These are phyloP conservation scores for Termitomyces bulborhizus DNA, from an alignment of 768 basidiomycete species.

Conservation along the genomic window DNA sequence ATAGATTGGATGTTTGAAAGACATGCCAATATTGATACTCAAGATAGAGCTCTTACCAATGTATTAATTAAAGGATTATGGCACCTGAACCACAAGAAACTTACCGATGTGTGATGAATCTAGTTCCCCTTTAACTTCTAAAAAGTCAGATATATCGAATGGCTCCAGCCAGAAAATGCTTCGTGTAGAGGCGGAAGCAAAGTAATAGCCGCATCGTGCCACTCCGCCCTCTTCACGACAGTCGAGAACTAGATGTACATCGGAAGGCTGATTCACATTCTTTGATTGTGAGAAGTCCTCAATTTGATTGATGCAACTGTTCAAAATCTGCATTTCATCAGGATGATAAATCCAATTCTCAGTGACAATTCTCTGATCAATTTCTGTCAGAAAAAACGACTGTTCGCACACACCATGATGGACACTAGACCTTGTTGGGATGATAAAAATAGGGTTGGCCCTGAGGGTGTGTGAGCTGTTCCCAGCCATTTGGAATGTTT, in stretches of 20 bases:
- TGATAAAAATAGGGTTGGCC: not conserved
- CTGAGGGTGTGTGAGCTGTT: no score
- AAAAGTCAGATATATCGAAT: not conserved
- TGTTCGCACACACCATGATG: not conserved
- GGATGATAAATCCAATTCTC: constrained; percentile 6
- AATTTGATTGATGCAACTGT: not conserved
- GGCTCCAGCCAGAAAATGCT: constrained; percentile 4
- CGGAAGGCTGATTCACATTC: not conserved
- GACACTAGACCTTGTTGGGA: not conserved
- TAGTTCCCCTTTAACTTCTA: no score
- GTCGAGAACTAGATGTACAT: constrained; percentile 5
- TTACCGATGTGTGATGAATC: not conserved
- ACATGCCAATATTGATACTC: constrained; percentile 3
- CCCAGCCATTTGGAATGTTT: no score
- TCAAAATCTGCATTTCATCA: not conserved
- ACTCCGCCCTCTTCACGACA: not conserved
- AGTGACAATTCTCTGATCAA: constrained; percentile 3
- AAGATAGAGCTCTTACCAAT: constrained; percentile 1
- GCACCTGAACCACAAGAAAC: not conserved
- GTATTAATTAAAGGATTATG: no score
- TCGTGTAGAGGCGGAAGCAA: not conserved
- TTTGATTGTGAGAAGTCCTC: not conserved
- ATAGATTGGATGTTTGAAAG: not conserved
- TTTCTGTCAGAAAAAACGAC: not conserved
- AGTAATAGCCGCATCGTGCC: constrained; percentile 6